Evolutionary conservation across 2,329 filamentous ascomycete genomes (phyloP).

Genomic region (Ciborinia camelliae): DNA sequence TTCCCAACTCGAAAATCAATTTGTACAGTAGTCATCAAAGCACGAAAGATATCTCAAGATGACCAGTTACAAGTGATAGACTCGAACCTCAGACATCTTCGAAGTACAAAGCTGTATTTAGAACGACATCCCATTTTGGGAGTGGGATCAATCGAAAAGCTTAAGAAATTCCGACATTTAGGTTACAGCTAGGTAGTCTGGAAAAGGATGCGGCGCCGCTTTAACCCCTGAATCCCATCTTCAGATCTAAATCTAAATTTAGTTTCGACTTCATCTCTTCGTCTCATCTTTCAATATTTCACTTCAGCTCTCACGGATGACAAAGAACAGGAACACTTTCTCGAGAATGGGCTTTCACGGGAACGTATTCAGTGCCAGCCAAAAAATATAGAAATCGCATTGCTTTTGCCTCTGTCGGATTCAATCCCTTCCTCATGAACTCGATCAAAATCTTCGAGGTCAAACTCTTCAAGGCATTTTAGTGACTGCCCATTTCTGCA

Average conservation of each 20-base stretch:
- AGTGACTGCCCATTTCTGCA: not conserved
- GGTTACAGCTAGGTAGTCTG: not conserved
- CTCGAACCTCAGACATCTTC: not conserved
- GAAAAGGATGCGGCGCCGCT: not conserved
- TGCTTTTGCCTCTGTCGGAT: not conserved
- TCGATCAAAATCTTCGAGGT: not conserved
- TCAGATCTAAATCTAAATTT: conserved; percentile 2
- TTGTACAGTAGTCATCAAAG: not conserved
- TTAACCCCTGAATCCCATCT: not conserved
- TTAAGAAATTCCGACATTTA: not conserved
- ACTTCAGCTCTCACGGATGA: not conserved
- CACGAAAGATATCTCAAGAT: not conserved
- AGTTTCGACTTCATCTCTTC: not conserved
- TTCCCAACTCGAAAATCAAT: not conserved
- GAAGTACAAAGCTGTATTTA: not conserved
- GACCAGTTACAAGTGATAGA: not conserved
- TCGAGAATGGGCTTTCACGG: not conserved
- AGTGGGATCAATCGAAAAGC: too few relatives aligned
- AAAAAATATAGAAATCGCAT: not conserved
- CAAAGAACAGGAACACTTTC: not conserved
- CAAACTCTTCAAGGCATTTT: not conserved
- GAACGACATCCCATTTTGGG: too few relatives aligned
- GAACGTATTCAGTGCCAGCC: not conserved
- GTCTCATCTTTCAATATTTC: not conserved
- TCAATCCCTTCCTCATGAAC: not conserved